Percentiles rank a stretch among this genome's conserved stretches.
Evolutionary conservation across 2,329 filamentous ascomycete species (phyloP).

Genomic region (Dryadomyces sulphureus): DNA sequence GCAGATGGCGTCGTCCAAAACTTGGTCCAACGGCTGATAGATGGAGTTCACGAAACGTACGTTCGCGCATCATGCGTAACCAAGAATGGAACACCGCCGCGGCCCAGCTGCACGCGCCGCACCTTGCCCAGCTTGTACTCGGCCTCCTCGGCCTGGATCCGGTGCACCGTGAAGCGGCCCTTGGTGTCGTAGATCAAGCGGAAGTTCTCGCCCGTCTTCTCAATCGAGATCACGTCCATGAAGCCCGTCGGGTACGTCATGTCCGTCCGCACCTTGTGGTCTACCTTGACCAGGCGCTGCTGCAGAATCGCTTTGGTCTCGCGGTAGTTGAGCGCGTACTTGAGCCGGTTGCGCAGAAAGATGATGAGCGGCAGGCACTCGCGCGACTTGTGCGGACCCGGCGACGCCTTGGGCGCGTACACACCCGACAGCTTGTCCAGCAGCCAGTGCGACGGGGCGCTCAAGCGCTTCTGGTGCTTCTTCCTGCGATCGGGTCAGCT

Average conservation of each 20-base stretch:
- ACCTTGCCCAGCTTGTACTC: constrained; percentile 99
- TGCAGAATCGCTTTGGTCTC: constrained; percentile 97
- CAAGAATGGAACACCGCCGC: constrained; percentile 99
- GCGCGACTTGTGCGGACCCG: constrained; percentile 97
- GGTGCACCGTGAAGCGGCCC: constrained; percentile 99
- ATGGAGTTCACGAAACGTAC: constrained; percentile 80
- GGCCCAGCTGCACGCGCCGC: constrained; percentile 98
- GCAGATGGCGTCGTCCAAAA: constrained; percentile 56
- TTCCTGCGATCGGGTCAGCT: too few relatives aligned
- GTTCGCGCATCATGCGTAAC: constrained; percentile 99
- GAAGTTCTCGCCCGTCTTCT: constrained; percentile 99
- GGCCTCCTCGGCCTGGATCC: constrained; percentile 96
- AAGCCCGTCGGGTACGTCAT: constrained; percentile 92
- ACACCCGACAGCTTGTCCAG: constrained; percentile 97
- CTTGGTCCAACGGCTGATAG: constrained; percentile 99
- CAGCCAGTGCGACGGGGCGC: constrained; percentile 98
- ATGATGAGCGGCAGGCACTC: constrained; percentile 98
- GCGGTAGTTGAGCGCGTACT: constrained; percentile 98
- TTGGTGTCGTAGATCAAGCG: constrained; percentile 99
- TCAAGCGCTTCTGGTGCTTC: constrained; percentile 99
- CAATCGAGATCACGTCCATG: constrained; percentile 99
- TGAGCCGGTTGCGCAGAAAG: constrained; percentile 92
- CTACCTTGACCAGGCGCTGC: constrained; percentile 99
- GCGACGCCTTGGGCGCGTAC: constrained; percentile 57
- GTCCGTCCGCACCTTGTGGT: constrained; percentile 99